Conservation (phyloP, 306 rosid species). For the Hippophae gyantsensis region DNA sequence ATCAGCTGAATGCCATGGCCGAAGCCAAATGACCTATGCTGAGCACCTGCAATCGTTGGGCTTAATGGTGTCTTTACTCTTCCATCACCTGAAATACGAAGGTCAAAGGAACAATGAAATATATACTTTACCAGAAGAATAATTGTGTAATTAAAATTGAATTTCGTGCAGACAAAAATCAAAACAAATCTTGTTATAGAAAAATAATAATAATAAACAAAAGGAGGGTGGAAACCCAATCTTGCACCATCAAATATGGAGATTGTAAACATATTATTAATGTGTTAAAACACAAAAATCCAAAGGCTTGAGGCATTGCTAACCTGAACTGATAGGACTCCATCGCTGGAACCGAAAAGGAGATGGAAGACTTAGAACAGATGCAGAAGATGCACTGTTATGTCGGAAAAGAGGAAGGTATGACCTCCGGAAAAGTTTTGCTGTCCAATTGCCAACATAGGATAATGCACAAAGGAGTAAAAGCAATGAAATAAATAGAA, state of each 20-base stretch:
- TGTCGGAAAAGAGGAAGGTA: constrained; percentile 72
- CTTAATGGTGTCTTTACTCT: constrained; percentile 84
- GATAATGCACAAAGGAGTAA: constrained; percentile 67
- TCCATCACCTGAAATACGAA: constrained; percentile 57
- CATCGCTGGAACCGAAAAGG: constrained; percentile 74
- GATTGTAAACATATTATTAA: neutral
- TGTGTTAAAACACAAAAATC: neutral
- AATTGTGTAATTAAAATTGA: neutral
- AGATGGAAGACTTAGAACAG: constrained; percentile 63
- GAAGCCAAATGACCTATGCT: constrained; percentile 48
- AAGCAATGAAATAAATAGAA: constrained; percentile 52
- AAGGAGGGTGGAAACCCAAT: too few species aligned
- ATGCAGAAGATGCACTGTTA: constrained; percentile 48
- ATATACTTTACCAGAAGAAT: neutral
- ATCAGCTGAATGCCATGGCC: constrained; percentile 55
- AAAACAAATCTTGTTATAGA: too few species aligned
- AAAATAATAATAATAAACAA: too few species aligned
- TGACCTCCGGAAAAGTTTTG: constrained; percentile 64
- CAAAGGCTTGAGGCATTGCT: constrained; percentile 18
- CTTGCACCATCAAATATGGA: too few species aligned
- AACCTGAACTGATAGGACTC: constrained; percentile 78
- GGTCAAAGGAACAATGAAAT: constrained; percentile 5
- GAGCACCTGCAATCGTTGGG: constrained; percentile 57
- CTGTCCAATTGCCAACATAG: constrained; percentile 53
- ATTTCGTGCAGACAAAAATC: neutral